Evolutionary conservation across 306 rosid species (phyloP).

Genomic region (Astragalus membranaceus): DNA sequence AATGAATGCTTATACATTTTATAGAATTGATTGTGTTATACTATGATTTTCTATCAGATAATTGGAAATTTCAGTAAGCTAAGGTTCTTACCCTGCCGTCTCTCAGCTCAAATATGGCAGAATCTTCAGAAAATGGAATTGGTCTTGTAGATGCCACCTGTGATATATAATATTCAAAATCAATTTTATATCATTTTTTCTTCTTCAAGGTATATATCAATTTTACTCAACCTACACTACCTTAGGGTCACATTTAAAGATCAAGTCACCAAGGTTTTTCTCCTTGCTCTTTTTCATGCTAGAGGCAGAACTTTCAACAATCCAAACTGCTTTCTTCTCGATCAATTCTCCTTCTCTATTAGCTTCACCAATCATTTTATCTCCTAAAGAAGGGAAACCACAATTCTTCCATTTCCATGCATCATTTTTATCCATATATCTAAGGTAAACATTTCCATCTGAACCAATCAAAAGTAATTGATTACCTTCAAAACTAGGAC

Average conservation of each 20-base stretch:
- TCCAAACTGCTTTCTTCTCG: constrained; percentile 27
- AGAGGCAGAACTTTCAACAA: constrained; percentile 30
- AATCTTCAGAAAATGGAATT: constrained; percentile 65
- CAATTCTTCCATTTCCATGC: constrained; percentile 86
- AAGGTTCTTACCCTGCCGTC: constrained; percentile 79
- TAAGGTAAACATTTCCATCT: constrained; percentile 75
- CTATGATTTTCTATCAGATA: not conserved
- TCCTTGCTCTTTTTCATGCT: constrained; percentile 28
- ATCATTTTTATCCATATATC: constrained; percentile 53
- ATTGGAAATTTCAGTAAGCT: not conserved
- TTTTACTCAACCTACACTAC: constrained; percentile 25
- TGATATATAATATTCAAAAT: constrained; percentile 21
- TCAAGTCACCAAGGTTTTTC: constrained; percentile 9
- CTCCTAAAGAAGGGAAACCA: constrained; percentile 50
- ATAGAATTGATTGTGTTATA: not conserved
- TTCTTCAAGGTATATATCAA: not conserved
- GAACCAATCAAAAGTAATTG: constrained; percentile 78
- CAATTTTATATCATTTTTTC: not conserved
- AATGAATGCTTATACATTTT: not conserved
- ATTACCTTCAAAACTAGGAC: constrained; percentile 72
- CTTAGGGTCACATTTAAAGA: constrained; percentile 59
- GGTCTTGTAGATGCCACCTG: constrained; percentile 85
- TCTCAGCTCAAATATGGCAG: constrained; percentile 75
- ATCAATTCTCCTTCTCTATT: constrained; percentile 16
- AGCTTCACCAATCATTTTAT: constrained; percentile 24